These are phyloP conservation scores for Tulasnella sp. DNA, from an alignment of 768 basidiomycete genomes.

Conservation along the genomic window DNA sequence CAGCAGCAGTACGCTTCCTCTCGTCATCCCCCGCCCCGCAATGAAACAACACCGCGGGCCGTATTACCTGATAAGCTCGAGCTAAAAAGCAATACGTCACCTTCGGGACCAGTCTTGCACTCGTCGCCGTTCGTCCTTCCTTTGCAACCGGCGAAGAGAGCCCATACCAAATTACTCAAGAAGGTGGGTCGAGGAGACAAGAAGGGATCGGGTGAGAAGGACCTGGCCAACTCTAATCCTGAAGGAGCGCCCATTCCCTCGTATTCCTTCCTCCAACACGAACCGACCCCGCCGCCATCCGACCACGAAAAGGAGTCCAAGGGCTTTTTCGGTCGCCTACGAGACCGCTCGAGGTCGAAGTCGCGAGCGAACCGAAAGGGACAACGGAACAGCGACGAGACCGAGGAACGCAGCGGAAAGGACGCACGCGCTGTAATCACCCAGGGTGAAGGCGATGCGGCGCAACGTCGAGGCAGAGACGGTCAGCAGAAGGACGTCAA, in stretches of 20 bases:
- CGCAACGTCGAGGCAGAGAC: neutral
- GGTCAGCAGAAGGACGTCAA: neutral
- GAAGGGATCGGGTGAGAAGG: neutral
- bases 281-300: neutral
- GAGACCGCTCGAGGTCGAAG: neutral
- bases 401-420: neutral
- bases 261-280: neutral
- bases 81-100: neutral
- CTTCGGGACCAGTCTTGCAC: neutral
- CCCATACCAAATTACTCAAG: neutral
- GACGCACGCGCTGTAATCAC: neutral
- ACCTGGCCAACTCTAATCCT: neutral
- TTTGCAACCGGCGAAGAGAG: neutral
- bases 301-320: neutral
- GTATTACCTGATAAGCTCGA: neutral
- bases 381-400: neutral
- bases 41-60: neutral
- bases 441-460: neutral
- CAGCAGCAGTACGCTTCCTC: neutral
- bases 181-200: neutral
- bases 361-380: neutral
- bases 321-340: neutral
- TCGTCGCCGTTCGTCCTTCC: neutral
- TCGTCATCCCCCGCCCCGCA: neutral
- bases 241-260: neutral